Base-by-base conservation (phyloP, 2,329 filamentous ascomycete species). In the Colletotrichum sp. region DNA sequence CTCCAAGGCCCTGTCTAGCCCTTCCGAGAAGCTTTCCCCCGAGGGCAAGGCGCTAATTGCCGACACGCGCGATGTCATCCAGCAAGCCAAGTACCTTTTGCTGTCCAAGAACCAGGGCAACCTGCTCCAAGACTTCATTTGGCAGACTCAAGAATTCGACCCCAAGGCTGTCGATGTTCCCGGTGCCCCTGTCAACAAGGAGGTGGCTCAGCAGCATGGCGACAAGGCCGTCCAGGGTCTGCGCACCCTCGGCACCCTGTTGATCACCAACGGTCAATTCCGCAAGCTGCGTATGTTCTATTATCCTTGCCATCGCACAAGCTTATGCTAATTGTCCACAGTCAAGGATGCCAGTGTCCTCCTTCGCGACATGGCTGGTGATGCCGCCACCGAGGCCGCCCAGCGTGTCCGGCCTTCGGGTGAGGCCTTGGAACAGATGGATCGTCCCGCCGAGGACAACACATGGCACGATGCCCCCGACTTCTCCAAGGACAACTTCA, bases 221-320 rank as follows among this genome's bases (percentile, higher is more conserved):
- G 92, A 97, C 78, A 90, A 96, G 83, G 95, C 94, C 2, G 88
- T 97, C 10, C 92, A 98, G 78, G 97, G 96, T 30, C 86, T 99
- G 60, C 93, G 95, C 79, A 98, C 95, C 5, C 89, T 99, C 1
- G 97, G 96, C 67, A 96, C 94, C 22, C 89, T 99, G 73, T 88
- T 98, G 80, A 94, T 98, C 81, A 98, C 96, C 80, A 99, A 99
- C 81, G 97, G 97, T 79, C 96, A 98, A 84, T 98, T 98, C 89
- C 92, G 96, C 79, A 98, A 98, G 88, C 91, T 98, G 39, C 86
- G 94, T 94, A 91, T 84, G 93, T 91, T 64, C 15, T n/a, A 25
- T 43, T 16, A 0, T 22, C 28, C 5, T 1, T 16, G 18, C 4
- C 12, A 6, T 16, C 0, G 8, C 6, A 13, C 6, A 22, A 18